Conservation (phyloP, 257 asterid species). For the Solanum gandarillasii region DNA sequence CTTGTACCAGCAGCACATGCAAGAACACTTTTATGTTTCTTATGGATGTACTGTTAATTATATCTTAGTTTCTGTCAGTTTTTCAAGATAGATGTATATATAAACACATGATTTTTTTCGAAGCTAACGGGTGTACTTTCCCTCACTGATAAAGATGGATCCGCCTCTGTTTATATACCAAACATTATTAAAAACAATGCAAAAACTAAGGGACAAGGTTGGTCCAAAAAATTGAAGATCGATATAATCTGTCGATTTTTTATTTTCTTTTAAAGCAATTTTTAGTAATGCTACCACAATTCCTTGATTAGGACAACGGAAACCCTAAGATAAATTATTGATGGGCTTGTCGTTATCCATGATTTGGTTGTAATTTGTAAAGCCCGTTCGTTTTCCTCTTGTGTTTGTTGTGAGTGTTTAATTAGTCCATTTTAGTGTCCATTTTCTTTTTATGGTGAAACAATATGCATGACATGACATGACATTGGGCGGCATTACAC, state of each 20-base stretch:
- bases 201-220: no score
- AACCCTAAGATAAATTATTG: background rate
- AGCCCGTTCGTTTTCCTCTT: background rate
- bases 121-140: fast-evolving
- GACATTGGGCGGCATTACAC: background rate
- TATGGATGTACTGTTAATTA: no score
- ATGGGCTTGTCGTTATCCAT: background rate
- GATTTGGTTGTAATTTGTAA: background rate
- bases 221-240: no score
- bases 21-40: no score
- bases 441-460: background rate
- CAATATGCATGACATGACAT: background rate
- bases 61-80: no score
- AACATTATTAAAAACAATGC: no score
- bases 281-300: background rate
- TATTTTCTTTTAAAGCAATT: background rate
- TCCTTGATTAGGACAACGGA: background rate
- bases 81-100: no score
- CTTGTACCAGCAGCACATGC: no score
- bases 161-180: no score
- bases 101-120: no score
- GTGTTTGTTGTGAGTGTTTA: background rate
- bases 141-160: no score
- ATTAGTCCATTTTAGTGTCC: background rate
- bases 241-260: no score